phyloP scores from a whole-genome alignment of 2,329 filamentous ascomycete genomes.

The Thielaviopsis ethacetica region DNA sequence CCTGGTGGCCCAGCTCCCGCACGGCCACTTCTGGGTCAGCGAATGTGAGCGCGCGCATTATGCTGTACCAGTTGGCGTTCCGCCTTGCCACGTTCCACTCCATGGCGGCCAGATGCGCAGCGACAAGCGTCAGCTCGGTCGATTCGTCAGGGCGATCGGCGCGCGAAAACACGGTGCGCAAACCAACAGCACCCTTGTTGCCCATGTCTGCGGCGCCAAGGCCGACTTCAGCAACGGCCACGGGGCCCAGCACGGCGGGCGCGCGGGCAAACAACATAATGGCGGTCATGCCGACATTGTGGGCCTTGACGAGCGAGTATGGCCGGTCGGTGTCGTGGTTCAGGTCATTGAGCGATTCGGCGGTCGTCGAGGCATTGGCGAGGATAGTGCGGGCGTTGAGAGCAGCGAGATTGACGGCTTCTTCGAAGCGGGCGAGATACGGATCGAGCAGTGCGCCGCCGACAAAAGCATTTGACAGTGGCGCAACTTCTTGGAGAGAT shows the following conservation, averaged over 20 bases:
- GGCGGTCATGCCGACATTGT: constrained; percentile 77
- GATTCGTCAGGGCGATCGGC: constrained; percentile 21
- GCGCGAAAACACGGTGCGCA: constrained; percentile 46
- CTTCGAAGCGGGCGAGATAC: constrained; percentile 56
- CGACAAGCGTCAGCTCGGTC: constrained; percentile 66
- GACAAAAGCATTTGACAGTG: constrained; percentile 69
- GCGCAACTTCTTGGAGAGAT: constrained; percentile 84
- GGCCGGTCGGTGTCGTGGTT: constrained; percentile 19
- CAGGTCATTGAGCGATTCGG: constrained; percentile 12
- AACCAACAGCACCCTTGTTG: constrained; percentile 83
- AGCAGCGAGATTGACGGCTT: constrained; percentile 56
- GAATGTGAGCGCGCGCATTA: constrained; percentile 70
- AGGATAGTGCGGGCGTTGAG: constrained; percentile 21
- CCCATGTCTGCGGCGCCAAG: constrained; percentile 80
- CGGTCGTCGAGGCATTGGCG: neutral
- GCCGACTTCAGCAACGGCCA: constrained; percentile 70
- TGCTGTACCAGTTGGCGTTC: constrained; percentile 77
- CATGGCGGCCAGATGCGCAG: constrained; percentile 77
- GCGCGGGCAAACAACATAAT: constrained; percentile 70
- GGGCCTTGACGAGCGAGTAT: constrained; percentile 54
- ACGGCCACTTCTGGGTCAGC: constrained; percentile 31
- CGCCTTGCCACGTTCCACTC: constrained; percentile 60
- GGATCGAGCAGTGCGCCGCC: constrained; percentile 63
- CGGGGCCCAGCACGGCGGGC: constrained; percentile 38
- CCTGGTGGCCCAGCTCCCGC: constrained; percentile 5